Evolutionary conservation across 305 asterid species (phyloP).

Genomic region (Fraxinus paxiana): DNA sequence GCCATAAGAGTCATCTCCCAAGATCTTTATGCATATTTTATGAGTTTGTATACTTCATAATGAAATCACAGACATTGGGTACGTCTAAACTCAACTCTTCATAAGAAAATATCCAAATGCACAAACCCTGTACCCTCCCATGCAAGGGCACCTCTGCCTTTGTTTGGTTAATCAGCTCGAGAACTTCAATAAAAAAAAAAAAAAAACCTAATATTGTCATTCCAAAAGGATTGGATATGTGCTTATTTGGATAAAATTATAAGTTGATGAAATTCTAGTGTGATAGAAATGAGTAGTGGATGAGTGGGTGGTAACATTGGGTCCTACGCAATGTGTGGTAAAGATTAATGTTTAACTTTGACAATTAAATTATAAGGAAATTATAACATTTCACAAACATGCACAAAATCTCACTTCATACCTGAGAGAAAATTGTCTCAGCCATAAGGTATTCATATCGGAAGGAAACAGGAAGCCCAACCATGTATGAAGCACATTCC

Average conservation of each 20-base stretch:
- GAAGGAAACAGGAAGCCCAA: slow-evolving; percentile 93
- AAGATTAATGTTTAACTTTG: background rate
- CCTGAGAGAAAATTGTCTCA: slow-evolving; percentile 99
- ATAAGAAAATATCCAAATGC: background rate
- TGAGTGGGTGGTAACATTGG: background rate
- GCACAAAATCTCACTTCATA: slow-evolving; percentile 26
- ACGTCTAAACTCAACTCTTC: slow-evolving; percentile 11
- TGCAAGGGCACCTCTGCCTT: background rate
- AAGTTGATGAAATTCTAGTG: background rate
- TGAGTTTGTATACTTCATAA: background rate
- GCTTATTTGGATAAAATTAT: background rate
- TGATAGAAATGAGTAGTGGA: background rate
- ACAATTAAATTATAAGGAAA: background rate
- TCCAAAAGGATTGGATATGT: background rate
- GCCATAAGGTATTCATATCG: slow-evolving; percentile 99
- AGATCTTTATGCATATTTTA: slow-evolving; percentile 2
- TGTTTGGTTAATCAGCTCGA: slow-evolving; percentile 13
- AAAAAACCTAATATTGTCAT: background rate
- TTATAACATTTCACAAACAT: background rate
- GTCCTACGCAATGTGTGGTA: background rate
- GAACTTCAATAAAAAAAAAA: background rate
- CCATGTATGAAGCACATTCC: slow-evolving; percentile 98
- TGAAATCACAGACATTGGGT: background rate
- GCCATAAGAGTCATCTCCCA: slow-evolving; percentile 8
- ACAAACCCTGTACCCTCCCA: background rate